phyloP scores from a whole-genome alignment of 768 basidiomycete species.

The Suillus spraguei region DNA sequence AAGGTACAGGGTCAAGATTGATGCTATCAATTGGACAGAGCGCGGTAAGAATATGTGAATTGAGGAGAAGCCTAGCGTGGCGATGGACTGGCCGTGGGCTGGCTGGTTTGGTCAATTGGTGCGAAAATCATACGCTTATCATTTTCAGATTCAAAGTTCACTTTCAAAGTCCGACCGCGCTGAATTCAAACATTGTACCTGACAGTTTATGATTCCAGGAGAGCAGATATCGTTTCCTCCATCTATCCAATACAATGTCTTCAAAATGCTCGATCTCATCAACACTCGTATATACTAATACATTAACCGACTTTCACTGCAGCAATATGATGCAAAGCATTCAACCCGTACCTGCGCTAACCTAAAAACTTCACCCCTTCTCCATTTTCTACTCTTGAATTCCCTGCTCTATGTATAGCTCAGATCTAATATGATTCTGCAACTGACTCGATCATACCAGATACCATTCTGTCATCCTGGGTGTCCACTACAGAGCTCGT shows the following conservation, averaged over 20 bases:
- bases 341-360: constrained; percentile 83
- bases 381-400: constrained; percentile 45
- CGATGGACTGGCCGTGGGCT: no score
- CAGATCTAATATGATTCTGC: constrained; percentile 82
- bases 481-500: constrained; percentile 87
- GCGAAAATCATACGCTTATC: no score
- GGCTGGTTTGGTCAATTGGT: no score
- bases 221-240: constrained; percentile 11
- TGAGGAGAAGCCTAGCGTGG: no score
- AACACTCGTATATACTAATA: background rate
- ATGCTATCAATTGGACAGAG: no score
- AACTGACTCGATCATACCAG: constrained; percentile 61
- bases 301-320: background rate
- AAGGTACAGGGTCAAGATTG: no score
- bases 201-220: no score
- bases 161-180: no score
- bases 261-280: constrained; percentile 27
- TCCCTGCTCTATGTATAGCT: constrained; percentile 77
- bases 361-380: constrained; percentile 55
- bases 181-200: no score
- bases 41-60: no score
- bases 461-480: constrained; percentile 72
- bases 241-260: constrained; percentile 28
- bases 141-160: no score
- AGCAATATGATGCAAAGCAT: constrained; percentile 99